A percentile compares a stretch with the other conserved stretches of the same genome.
Evolutionary conservation across 495 filamentous ascomycete species (phyloP).

Genomic region (Annulohypoxylon nitens): DNA sequence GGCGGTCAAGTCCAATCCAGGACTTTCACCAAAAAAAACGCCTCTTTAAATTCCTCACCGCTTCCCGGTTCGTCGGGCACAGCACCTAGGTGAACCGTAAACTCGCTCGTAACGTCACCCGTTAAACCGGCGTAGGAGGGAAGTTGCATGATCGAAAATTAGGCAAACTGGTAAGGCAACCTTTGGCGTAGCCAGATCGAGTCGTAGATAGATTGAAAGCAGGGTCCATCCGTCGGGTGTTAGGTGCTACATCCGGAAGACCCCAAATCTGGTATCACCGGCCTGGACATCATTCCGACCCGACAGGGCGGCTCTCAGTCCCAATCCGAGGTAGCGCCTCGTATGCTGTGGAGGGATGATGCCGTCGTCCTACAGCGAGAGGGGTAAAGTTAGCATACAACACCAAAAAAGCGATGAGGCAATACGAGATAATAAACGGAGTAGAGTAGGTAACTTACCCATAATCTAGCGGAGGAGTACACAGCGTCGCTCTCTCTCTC

Average conservation of each 20-base stretch:
- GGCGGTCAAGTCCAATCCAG: conserved; percentile 24
- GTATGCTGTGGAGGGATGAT: conserved; percentile 93
- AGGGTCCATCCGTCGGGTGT: conserved; percentile 15
- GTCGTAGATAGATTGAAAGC: conserved; percentile 6
- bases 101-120: background rate
- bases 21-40: no score
- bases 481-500: conserved; percentile 91
- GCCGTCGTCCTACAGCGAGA: conserved; percentile 75
- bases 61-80: background rate
- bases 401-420: background rate
- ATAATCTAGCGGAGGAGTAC: conserved; percentile 88
- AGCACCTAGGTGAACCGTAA: conserved; percentile 4
- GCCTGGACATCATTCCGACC: conserved; percentile 71
- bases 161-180: conserved; percentile 1
- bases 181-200: background rate
- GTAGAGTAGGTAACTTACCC: conserved; percentile 67
- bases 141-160: background rate
- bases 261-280: conserved; percentile 84
- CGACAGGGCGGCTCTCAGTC: conserved; percentile 80
- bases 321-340: conserved; percentile 82
- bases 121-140: background rate
- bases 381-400: conserved; percentile 47
- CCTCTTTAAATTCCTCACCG: conserved; percentile 15
- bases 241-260: conserved; percentile 89
- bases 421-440: conserved; percentile 11